Evolutionary conservation across 352 stramenopile species (phyloP).

Genomic region (Blastocystis hominis): DNA sequence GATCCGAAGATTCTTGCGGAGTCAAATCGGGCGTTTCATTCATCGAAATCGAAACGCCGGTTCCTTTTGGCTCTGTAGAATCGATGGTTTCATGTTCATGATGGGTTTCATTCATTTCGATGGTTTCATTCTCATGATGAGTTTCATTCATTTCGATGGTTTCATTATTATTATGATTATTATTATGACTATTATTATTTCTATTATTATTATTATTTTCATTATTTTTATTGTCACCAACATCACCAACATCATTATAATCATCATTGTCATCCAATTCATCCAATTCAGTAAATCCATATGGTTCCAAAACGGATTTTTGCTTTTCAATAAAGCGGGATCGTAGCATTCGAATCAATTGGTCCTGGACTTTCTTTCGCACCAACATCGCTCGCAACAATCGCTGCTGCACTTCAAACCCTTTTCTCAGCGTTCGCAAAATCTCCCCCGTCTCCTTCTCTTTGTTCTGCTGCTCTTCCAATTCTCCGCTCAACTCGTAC

Average conservation of each 20-base stretch:
- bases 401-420: neutral
- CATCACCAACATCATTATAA: no score
- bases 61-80: no score
- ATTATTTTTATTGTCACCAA: no score
- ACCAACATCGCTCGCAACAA: neutral
- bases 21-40: no score
- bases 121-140: no score
- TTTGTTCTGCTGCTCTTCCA: neutral
- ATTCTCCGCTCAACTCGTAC: neutral
- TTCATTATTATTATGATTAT: neutral
- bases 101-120: no score
- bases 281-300: no score
- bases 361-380: neutral
- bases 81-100: no score
- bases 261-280: no score
- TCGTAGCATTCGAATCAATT: neutral
- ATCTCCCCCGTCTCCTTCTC: neutral
- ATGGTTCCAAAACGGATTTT: neutral
- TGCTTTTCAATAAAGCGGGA: neutral
- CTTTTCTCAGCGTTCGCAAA: neutral
- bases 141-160: no score
- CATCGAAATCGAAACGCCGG: no score
- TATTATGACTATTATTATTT: neutral
- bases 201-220: no score
- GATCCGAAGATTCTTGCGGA: neutral